A percentile compares a stretch with the other conserved stretches of the same genome.
phyloP scores from a whole-genome alignment of 2,329 filamentous ascomycete species.

The Seiridium unicorne region DNA sequence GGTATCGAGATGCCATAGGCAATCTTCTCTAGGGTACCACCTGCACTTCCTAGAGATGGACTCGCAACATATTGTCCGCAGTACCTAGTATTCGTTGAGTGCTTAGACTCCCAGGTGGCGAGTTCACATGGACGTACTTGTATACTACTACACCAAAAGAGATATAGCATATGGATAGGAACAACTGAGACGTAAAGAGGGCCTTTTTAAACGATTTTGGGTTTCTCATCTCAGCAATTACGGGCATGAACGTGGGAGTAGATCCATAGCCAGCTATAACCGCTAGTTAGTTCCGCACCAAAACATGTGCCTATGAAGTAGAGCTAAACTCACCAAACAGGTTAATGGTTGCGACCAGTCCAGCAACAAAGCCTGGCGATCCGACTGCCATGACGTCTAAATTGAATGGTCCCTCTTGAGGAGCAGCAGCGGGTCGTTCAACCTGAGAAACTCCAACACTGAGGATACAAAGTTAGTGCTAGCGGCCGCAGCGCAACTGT shows the following conservation, averaged over 20 bases:
- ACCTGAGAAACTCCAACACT: constrained; percentile 22
- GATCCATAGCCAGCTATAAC: constrained; percentile 15
- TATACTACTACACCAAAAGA: constrained; percentile 16
- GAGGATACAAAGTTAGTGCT: not conserved
- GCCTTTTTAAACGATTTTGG: constrained; percentile 15
- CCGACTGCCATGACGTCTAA: constrained; percentile 18
- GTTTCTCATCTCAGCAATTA: constrained; percentile 20
- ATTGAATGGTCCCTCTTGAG: constrained; percentile 18
- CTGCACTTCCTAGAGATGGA: constrained; percentile 14
- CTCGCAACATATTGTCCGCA: constrained; percentile 5
- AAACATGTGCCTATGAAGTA: too few relatives aligned
- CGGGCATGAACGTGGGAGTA: constrained; percentile 21
- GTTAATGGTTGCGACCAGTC: constrained; percentile 21
- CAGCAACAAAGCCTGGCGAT: constrained; percentile 19
- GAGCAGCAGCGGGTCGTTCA: constrained; percentile 18
- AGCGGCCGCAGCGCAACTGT: not conserved
- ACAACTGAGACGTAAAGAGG: constrained; percentile 15
- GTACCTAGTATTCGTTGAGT: not conserved
- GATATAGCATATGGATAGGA: constrained; percentile 14
- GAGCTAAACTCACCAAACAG: constrained; percentile 18
- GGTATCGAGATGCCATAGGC: constrained; percentile 17
- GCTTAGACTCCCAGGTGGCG: not conserved
- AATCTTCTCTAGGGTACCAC: constrained; percentile 18
- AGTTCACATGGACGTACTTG: constrained; percentile 10
- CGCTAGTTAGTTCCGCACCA: not conserved